Evolutionary conservation across 2,329 filamentous ascomycete genomes (phyloP).

Genomic region (Diaporthe ilicicola): DNA sequence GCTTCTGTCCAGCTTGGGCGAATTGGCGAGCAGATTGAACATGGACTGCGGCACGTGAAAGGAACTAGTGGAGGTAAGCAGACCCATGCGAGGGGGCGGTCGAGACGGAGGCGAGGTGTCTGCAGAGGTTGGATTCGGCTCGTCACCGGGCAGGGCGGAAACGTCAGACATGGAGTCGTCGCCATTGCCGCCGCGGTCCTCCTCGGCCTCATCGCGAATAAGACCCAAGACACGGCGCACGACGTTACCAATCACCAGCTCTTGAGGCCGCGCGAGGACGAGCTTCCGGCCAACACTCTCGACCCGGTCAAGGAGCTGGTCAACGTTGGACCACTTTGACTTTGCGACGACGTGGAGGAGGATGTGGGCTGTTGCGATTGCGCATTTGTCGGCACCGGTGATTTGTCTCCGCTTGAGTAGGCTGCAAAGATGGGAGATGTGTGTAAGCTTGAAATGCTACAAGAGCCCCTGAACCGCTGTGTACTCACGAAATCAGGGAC

Average conservation of each 20-base stretch:
- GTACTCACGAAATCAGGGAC: constrained; percentile 78
- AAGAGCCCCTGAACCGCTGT: constrained; percentile 16
- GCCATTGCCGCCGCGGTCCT: constrained; percentile 72
- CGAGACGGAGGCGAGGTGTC: constrained; percentile 31
- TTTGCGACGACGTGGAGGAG: constrained; percentile 86
- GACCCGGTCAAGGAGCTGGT: constrained; percentile 81
- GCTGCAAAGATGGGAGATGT: constrained; percentile 52
- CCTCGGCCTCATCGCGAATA: constrained; percentile 89
- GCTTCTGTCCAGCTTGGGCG: constrained; percentile 56
- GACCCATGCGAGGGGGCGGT: constrained; percentile 53
- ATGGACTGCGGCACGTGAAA: constrained; percentile 78
- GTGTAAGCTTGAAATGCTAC: background rate
- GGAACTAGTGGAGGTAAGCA: constrained; percentile 69
- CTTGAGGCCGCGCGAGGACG: constrained; percentile 84
- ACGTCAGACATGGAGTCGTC: constrained; percentile 68
- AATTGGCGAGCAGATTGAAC: constrained; percentile 86
- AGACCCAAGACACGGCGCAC: constrained; percentile 88
- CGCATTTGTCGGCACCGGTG: constrained; percentile 85
- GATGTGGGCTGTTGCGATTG: constrained; percentile 88
- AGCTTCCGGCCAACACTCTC: constrained; percentile 80
- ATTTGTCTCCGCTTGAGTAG: constrained; percentile 93
- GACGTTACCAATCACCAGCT: constrained; percentile 94
- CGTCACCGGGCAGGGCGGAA: constrained; percentile 35
- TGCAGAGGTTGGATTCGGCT: constrained; percentile 18
- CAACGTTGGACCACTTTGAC: constrained; percentile 80